These are phyloP conservation scores for Acanthamoeba divionensis DNA, from an alignment of 208 protist genomes.

Conservation along the genomic window DNA sequence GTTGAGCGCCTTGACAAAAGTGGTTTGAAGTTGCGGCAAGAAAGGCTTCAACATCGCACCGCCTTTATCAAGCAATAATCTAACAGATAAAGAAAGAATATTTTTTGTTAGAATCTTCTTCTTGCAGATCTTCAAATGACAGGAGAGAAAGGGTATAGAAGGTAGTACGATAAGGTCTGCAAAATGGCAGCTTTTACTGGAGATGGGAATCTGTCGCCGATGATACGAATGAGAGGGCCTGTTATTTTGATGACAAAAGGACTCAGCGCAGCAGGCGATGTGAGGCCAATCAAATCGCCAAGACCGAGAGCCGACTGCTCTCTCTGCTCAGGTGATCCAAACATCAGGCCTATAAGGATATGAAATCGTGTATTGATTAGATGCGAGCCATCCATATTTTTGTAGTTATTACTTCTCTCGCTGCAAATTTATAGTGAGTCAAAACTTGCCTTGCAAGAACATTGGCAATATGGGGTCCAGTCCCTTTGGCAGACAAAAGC, in stretches of 20 bases:
- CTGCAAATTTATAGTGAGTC: too few relatives aligned
- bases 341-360: constrained; percentile 17
- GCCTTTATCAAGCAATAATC: constrained; percentile 73
- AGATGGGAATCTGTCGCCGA: constrained; percentile 82
- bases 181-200: constrained; percentile 85
- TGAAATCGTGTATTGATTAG: neutral
- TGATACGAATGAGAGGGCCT: constrained; percentile 86
- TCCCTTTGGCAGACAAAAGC: constrained; percentile 76
- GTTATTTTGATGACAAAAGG: constrained; percentile 81
- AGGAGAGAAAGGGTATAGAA: neutral
- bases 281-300: constrained; percentile 73
- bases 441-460: constrained; percentile 71
- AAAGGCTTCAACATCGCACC: constrained; percentile 82
- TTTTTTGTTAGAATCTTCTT: neutral
- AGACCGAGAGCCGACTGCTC: constrained; percentile 33
- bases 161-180: constrained; percentile 53
- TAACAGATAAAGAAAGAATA: neutral
- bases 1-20: constrained; percentile 78
- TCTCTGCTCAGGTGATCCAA: constrained; percentile 25
- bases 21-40: constrained; percentile 84
- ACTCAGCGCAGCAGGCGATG: constrained; percentile 70
- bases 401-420: too few relatives aligned
- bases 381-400: neutral
- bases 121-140: neutral
- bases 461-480: constrained; percentile 78